A percentile compares a stretch with the other conserved stretches of the same genome.
Conservation (phyloP, 768 basidiomycete genomes). For the Mycena galopus region DNA sequence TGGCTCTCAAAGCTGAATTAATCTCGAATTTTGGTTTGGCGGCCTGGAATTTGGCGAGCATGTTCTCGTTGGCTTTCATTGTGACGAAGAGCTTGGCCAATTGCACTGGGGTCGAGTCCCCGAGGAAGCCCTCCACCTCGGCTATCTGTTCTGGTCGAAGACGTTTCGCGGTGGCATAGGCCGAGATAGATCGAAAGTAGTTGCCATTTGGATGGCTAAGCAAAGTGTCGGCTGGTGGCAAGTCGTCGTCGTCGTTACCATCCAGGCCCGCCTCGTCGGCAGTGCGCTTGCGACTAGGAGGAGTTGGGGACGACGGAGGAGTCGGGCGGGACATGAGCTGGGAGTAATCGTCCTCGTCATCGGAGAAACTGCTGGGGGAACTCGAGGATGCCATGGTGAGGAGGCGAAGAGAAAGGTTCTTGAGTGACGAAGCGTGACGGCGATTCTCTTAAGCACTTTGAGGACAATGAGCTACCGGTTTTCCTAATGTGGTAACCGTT, state of each 20-base stretch:
- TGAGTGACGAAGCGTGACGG: no score
- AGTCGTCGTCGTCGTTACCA: background rate
- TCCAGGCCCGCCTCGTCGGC: no score
- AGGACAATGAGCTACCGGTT: no score
- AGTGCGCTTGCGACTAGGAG: constrained; percentile 3
- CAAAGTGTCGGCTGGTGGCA: background rate
- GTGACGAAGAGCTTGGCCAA: constrained; percentile 1
- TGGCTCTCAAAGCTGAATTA: constrained; percentile 9
- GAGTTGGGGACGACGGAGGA: background rate
- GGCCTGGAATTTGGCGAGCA: constrained; percentile 15
- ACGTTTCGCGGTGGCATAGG: constrained; percentile 17
- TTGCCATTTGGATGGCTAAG: constrained; percentile 1
- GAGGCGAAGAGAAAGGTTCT: background rate
- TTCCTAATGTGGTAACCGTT: no score
- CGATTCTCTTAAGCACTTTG: no score
- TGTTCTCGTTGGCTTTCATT: background rate
- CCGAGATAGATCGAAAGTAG: background rate
- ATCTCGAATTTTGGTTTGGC: constrained; percentile 17
- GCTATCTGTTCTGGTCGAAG: constrained; percentile 18
- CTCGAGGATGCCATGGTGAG: background rate
- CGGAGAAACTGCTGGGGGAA: no score
- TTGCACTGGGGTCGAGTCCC: constrained; percentile 11
- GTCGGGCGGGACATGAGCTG: background rate
- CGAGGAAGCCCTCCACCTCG: background rate
- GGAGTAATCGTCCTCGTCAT: no score